Percentiles rank a stretch among this genome's conserved stretches.
These are phyloP conservation scores for Escallonia herrerae DNA, from an alignment of 129 eudicot species.

Conservation along the genomic window DNA sequence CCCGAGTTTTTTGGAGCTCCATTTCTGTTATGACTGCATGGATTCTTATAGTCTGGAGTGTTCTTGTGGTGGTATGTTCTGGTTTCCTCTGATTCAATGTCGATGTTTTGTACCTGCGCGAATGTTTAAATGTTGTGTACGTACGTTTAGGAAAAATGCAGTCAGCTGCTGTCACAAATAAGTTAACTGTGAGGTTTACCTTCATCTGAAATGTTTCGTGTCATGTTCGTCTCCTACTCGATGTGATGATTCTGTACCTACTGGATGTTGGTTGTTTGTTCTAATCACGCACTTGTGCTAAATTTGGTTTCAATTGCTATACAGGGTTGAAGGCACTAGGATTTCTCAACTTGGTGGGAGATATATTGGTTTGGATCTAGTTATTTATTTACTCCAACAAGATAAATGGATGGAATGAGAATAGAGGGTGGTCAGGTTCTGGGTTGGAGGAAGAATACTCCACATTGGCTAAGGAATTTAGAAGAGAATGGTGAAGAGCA, in stretches of 20 bases:
- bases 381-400: not conserved
- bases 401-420: constrained; percentile 3
- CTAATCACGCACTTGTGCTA: too few species aligned
- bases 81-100: too few species aligned
- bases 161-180: too few species aligned
- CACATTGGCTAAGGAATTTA: constrained; percentile 21
- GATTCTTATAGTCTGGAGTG: too few species aligned
- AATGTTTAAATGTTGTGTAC: too few species aligned
- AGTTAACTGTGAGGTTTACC: too few species aligned
- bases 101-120: too few species aligned
- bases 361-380: not conserved
- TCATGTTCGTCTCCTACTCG: not conserved
- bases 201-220: too few species aligned
- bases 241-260: not conserved
- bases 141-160: too few species aligned
- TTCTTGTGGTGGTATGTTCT: too few species aligned
- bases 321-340: not conserved
- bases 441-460: constrained; percentile 27
- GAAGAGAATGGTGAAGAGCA: constrained; percentile 24
- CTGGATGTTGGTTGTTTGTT: not conserved
- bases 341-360: not conserved
- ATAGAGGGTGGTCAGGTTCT: constrained; percentile 30
- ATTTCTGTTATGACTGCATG: not conserved
- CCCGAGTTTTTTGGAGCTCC: constrained; percentile 10
- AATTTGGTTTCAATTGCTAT: constrained; percentile 1